Evolutionary conservation across 108 stramenopile species (phyloP), one percentile per base, ranked within the genome.

Genomic region (Nannochloropsis granulata): DNA sequence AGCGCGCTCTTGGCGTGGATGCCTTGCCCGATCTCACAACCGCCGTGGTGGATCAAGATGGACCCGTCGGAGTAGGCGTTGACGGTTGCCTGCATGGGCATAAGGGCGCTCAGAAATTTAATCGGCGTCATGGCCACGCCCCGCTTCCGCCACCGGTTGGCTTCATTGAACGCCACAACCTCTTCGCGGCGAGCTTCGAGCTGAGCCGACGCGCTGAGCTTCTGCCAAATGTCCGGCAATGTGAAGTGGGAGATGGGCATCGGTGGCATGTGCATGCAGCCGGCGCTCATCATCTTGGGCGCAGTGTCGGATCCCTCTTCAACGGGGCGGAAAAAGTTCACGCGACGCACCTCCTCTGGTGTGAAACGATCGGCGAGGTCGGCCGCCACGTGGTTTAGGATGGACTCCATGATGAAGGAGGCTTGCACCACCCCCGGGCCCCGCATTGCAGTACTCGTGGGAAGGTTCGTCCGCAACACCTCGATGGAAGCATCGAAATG

Each of bases 21-120:
- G 46, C 90, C 90, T 85, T 90, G 90, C 13, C 90, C 90, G 24
- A 88, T 83, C 80, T 90, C 90, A 19, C 34, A 44, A 16, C 90
- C 90, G 44, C 46, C 71, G 43, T 86, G 86, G 43, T 44, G 82
- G 45, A 90, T 83, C 25, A 24, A 23, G 14, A 90, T 83, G 25
- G 80, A 78, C 13, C 90, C 88, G 81, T 90, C 90, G 26, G 83
- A 43, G 56, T 82, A 88, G 8, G 88, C 84, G 83, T 45, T 46
- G 16, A 88, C 46, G 21, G 26, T 42, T 34, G 44, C 81, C 56
- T 85, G 79, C 46, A 88, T 71, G 43, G 44, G 79, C 12, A 16
- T 44, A 12, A 80, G 43, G 45, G 34, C 25, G 12, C 85, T 85
- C 8, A 43, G 44, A 79, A 85, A 88, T 82, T 88, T 88, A 8